Evolutionary conservation across 164 flowering plant species (phyloP).

Genomic region (Aristolochia contorta): DNA sequence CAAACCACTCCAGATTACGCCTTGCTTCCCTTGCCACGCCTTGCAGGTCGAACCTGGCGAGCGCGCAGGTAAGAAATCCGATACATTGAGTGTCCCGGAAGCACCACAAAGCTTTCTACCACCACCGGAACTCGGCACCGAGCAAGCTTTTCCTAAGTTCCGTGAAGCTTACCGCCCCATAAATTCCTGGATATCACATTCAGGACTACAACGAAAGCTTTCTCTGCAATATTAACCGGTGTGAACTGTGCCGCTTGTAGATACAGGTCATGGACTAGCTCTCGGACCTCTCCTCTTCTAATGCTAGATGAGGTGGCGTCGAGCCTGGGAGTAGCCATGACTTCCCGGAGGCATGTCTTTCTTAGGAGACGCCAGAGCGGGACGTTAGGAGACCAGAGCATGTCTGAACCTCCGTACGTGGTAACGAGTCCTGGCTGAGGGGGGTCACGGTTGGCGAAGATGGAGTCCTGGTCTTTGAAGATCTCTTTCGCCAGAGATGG

Average conservation of each 20-base stretch:
- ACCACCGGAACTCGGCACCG: slow-evolving; percentile 6
- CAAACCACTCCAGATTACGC: not conserved
- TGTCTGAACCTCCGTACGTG: slow-evolving; percentile 17
- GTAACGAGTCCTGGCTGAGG: not conserved
- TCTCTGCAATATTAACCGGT: slow-evolving; percentile 31
- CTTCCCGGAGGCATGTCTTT: slow-evolving; percentile 19
- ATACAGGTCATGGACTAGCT: too few relatives aligned
- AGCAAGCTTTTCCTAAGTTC: slow-evolving; percentile 10
- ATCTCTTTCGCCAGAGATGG: slow-evolving; percentile 1
- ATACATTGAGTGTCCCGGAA: slow-evolving; percentile 15
- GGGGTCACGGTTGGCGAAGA: not conserved
- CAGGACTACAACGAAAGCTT: slow-evolving; percentile 25
- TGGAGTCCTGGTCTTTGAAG: not conserved
- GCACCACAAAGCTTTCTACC: not conserved
- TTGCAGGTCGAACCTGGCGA: slow-evolving; percentile 24
- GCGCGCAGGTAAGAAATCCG: slow-evolving; percentile 25
- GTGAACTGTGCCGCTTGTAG: slow-evolving; percentile 10
- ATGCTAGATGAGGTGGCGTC: slow-evolving; percentile 9
- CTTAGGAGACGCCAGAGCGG: slow-evolving; percentile 26
- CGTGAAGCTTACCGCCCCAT: slow-evolving; percentile 42
- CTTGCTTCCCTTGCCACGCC: slow-evolving; percentile 12
- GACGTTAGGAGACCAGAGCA: slow-evolving; percentile 14
- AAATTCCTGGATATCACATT: slow-evolving; percentile 33
- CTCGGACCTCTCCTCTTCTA: too few relatives aligned
- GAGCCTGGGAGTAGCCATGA: slow-evolving; percentile 20